A percentile compares a stretch with the other conserved stretches of the same genome.
Conservation (phyloP, 2,329 filamentous ascomycete genomes). For the Lecanoromycetidae sp. region DNA sequence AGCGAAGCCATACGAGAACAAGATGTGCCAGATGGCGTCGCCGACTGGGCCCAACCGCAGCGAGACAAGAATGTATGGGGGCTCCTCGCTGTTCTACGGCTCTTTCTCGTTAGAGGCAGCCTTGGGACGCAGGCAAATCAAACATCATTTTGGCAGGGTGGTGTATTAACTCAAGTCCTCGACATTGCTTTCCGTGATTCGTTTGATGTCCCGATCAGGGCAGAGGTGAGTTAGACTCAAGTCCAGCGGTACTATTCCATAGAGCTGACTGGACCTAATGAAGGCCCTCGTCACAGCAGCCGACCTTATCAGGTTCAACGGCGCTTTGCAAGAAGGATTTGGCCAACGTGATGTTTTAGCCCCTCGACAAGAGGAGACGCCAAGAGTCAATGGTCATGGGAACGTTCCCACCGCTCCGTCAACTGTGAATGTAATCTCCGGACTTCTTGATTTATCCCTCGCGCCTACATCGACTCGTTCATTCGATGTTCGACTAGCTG, state of each 20-base stretch:
- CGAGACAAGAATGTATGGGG: slow-evolving; percentile 87
- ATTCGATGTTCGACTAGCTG: slow-evolving; percentile 71
- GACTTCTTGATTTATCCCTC: slow-evolving; percentile 70
- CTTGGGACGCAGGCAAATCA: slow-evolving; percentile 74
- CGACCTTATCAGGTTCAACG: slow-evolving; percentile 74
- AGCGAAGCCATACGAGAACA: slow-evolving; percentile 44
- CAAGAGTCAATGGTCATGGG: slow-evolving; percentile 17
- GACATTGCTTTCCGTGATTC: slow-evolving; percentile 56
- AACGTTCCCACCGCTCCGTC: slow-evolving; percentile 30
- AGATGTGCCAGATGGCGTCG: slow-evolving; percentile 47
- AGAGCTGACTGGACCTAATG: not conserved
- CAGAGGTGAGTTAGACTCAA: slow-evolving; percentile 47
- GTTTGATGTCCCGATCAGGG: slow-evolving; percentile 64
- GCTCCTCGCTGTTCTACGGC: slow-evolving; percentile 68
- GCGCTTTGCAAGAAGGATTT: slow-evolving; percentile 72
- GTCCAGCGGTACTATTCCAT: not conserved
- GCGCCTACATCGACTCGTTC: slow-evolving; percentile 52
- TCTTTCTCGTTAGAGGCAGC: slow-evolving; percentile 76
- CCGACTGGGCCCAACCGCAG: slow-evolving; percentile 63
- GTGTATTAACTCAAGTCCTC: slow-evolving; percentile 65
- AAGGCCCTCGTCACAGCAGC: slow-evolving; percentile 74
- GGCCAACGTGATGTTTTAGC: slow-evolving; percentile 69
- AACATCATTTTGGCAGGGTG: slow-evolving; percentile 69
- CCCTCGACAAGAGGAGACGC: slow-evolving; percentile 26
- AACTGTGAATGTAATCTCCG: slow-evolving; percentile 83